phyloP scores from a whole-genome alignment of 2,329 filamentous ascomycete species.

The Coccinonectria pachysandricola region DNA sequence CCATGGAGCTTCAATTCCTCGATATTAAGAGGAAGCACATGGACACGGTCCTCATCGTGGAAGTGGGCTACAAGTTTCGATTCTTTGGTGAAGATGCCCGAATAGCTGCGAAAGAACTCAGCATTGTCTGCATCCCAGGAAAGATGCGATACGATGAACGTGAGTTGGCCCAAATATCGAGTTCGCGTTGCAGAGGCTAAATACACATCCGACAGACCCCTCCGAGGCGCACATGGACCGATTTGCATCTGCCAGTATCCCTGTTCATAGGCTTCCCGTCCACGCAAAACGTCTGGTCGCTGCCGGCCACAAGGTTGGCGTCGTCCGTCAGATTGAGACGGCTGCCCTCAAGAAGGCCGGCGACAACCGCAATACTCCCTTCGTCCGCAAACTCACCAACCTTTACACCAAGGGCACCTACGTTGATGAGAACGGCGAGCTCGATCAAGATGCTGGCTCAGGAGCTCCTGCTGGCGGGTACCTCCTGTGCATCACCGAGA shows the following conservation, averaged over 20 bases:
- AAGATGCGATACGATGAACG: slow-evolving; percentile 91
- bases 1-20: slow-evolving; percentile 85
- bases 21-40: slow-evolving; percentile 88
- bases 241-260: slow-evolving; percentile 93
- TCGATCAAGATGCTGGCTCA: slow-evolving; percentile 42
- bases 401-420: slow-evolving; percentile 98
- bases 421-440: slow-evolving; percentile 80
- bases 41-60: slow-evolving; percentile 83
- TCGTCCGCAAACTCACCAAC: slow-evolving; percentile 86
- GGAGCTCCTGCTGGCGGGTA: slow-evolving; percentile 63
- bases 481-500: slow-evolving; percentile 83
- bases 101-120: slow-evolving; percentile 76
- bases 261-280: slow-evolving; percentile 80
- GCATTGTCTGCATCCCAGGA: slow-evolving; percentile 93
- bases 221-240: slow-evolving; percentile 87
- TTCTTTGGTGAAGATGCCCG: slow-evolving; percentile 96
- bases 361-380: slow-evolving; percentile 87
- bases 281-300: slow-evolving; percentile 88
- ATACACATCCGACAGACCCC: slow-evolving; percentile 47
- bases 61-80: slow-evolving; percentile 96
- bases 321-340: slow-evolving; percentile 90
- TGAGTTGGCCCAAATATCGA: too few species aligned
- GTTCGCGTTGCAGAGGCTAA: too few species aligned
- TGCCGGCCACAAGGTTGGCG: slow-evolving; percentile 90
- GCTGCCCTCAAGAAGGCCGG: slow-evolving; percentile 91